Evolutionary conservation across 2,329 filamentous ascomycete species (phyloP).

Genomic region (Fusarium pseudocircinatum): DNA sequence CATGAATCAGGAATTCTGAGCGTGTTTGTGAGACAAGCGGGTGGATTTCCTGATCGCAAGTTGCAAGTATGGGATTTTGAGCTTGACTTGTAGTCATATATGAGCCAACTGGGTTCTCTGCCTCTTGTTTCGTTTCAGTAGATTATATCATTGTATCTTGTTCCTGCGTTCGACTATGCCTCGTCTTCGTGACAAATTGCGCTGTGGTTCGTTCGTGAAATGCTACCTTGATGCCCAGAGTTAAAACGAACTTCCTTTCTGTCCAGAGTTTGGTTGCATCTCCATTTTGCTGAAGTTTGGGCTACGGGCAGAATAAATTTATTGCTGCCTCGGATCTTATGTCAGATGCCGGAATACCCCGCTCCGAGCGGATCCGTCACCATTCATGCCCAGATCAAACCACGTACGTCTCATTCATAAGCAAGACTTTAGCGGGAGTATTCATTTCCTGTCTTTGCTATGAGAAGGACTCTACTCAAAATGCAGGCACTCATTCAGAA

Average conservation of each 20-base stretch:
- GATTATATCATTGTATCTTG: background rate
- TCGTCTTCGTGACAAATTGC: fast-evolving
- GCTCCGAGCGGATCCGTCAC: background rate
- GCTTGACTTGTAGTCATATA: background rate
- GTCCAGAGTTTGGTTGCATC: fast-evolving
- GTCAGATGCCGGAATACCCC: slow-evolving; percentile 13
- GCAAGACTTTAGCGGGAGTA: fast-evolving
- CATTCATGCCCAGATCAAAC: no score
- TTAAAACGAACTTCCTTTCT: fast-evolving
- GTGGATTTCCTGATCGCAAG: slow-evolving; percentile 16
- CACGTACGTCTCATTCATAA: no score
- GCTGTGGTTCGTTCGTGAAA: no score
- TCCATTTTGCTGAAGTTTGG: background rate
- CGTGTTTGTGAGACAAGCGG: slow-evolving; percentile 21
- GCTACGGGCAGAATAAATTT: background rate
- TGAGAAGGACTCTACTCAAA: fast-evolving
- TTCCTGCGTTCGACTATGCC: background rate
- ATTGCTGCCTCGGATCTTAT: background rate
- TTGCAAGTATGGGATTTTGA: slow-evolving; percentile 33
- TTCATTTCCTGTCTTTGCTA: fast-evolving
- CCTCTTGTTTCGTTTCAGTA: background rate
- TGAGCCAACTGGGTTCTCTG: background rate
- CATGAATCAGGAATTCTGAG: slow-evolving; percentile 17
- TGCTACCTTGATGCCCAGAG: fast-evolving
- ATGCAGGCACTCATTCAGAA: background rate